Evolutionary conservation across 1,139 yeast genomes (phyloP).

Genomic region (Hyphopichia burtonii): DNA sequence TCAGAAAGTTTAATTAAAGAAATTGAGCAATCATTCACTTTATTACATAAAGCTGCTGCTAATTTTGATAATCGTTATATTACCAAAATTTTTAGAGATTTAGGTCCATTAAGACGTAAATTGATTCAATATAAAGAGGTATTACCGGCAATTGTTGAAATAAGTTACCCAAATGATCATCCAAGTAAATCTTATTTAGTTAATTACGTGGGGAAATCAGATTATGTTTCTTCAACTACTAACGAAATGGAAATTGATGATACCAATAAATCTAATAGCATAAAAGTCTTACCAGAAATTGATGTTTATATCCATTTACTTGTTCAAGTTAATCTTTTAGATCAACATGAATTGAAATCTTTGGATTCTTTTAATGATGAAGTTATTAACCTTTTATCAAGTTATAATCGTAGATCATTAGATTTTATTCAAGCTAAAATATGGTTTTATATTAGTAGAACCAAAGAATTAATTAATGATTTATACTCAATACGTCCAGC

Average conservation of each 20-base stretch:
- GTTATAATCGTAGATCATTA: conserved; percentile 76
- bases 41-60: conserved; percentile 68
- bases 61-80: conserved; percentile 85
- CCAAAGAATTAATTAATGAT: conserved; percentile 67
- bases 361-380: conserved; percentile 52
- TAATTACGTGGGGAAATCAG: conserved; percentile 25
- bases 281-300: conserved; percentile 62
- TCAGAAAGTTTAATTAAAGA: conserved; percentile 29
- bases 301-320: conserved; percentile 79
- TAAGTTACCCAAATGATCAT: conserved; percentile 50
- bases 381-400: conserved; percentile 55
- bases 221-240: conserved; percentile 11
- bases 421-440: conserved; percentile 87
- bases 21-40: conserved; percentile 52
- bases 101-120: conserved; percentile 71
- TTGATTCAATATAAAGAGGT: conserved; percentile 48
- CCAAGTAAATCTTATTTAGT: conserved; percentile 46
- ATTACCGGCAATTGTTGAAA: conserved; percentile 52
- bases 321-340: conserved; percentile 74
- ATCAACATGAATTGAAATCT: conserved; percentile 49
- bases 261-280: conserved; percentile 10
- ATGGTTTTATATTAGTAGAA: conserved; percentile 88
- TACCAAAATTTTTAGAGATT: conserved; percentile 79
- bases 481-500: conserved; percentile 64
- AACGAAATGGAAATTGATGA: conserved; percentile 28